A percentile compares a stretch with the other conserved stretches of the same genome.
These are phyloP conservation scores for Davidsoniella australis DNA, from an alignment of 2,329 filamentous ascomycete species.

Conservation along the genomic window DNA sequence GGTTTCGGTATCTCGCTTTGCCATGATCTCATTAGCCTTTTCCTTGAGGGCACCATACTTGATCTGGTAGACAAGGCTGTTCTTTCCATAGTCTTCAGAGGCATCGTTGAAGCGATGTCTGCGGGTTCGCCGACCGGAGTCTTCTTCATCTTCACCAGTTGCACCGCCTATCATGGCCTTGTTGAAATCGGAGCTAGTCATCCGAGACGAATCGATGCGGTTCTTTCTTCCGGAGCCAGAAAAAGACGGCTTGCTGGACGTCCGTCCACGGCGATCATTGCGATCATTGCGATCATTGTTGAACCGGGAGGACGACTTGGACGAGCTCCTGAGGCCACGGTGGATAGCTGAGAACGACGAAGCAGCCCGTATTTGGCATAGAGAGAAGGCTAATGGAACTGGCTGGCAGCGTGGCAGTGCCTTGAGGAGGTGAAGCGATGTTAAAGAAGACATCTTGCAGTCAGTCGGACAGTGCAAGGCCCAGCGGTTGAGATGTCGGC, in stretches of 20 bases:
- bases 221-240: neutral
- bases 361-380: slow-evolving; percentile 2
- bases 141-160: slow-evolving; percentile 17
- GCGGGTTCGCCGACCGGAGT: slow-evolving; percentile 26
- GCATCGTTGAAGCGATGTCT: slow-evolving; percentile 35
- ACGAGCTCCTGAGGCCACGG: slow-evolving; percentile 31
- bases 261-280: neutral
- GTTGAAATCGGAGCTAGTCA: slow-evolving; percentile 11
- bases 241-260: no score
- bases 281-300: neutral
- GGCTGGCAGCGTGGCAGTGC: neutral
- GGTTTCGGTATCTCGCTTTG: slow-evolving; percentile 9
- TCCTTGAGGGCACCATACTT: slow-evolving; percentile 28
- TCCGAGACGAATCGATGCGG: neutral
- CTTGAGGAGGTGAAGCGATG: neutral
- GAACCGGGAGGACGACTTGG: neutral
- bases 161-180: slow-evolving; percentile 19
- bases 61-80: slow-evolving; percentile 36
- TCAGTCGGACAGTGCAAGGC: neutral
- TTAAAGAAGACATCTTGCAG: slow-evolving; percentile 2
- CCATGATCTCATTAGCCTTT: slow-evolving; percentile 13
- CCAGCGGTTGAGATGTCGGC: neutral
- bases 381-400: neutral
- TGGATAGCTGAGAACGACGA: slow-evolving; percentile 47
- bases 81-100: slow-evolving; percentile 32